Evolutionary conservation across 805 yeast genomes (phyloP).

Genomic region (Candida ascalaphidarum): DNA sequence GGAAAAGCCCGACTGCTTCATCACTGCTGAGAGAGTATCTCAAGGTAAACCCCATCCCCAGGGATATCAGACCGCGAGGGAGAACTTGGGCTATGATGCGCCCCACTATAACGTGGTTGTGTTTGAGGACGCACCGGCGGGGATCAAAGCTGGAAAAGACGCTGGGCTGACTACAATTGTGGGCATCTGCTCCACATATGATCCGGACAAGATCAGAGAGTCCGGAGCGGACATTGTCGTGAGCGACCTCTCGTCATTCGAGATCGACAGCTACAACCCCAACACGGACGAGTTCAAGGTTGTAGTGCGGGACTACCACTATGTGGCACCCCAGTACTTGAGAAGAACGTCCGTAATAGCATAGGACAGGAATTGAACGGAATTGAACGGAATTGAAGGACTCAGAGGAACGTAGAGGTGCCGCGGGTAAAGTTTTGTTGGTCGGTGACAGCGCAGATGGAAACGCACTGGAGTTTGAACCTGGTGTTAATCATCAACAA

Average conservation of each 20-base stretch:
- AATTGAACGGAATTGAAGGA: too few species aligned
- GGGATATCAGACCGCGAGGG: constrained; percentile 61
- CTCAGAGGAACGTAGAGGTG: constrained; percentile 10
- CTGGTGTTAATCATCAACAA: constrained; percentile 14
- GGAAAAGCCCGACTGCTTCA: constrained; percentile 63
- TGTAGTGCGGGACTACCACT: too few species aligned
- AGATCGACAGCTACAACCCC: constrained; percentile 43
- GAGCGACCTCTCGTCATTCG: constrained; percentile 57
- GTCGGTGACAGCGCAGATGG: constrained; percentile 22
- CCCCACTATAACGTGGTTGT: constrained; percentile 42
- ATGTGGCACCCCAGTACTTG: too few species aligned
- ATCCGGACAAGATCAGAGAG: constrained; percentile 55
- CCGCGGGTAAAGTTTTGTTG: constrained; percentile 8
- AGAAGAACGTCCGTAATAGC: too few species aligned
- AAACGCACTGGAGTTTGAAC: constrained; percentile 18
- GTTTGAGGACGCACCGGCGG: constrained; percentile 88
- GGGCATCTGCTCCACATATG: constrained; percentile 78
- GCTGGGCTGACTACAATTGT: constrained; percentile 70
- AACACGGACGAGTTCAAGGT: too few species aligned
- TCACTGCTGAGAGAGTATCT: constrained; percentile 73
- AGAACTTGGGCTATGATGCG: constrained; percentile 31
- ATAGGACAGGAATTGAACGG: too few species aligned
- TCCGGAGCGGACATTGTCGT: constrained; percentile 82
- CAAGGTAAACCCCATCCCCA: constrained; percentile 84
- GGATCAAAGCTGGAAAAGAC: constrained; percentile 72